phyloP scores from a whole-genome alignment of 805 yeast species.

The Clavispora phyllophila region DNA sequence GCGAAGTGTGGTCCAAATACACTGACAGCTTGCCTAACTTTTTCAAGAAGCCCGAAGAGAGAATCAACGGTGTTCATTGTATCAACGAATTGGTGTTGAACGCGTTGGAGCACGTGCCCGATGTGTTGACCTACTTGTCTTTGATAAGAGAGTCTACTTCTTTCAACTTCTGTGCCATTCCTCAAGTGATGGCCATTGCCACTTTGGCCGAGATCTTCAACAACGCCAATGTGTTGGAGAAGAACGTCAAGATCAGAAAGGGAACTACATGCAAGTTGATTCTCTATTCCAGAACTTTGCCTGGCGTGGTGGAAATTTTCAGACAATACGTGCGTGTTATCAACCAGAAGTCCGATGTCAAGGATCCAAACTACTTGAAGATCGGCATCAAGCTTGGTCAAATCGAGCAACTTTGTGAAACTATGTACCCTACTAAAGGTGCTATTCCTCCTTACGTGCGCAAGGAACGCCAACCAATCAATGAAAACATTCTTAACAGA shows the following conservation, averaged over 20 bases:
- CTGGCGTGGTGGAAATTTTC: slow-evolving; percentile 74
- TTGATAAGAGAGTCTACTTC: slow-evolving; percentile 73
- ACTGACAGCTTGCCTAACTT: slow-evolving; percentile 61
- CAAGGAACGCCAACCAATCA: slow-evolving; percentile 32
- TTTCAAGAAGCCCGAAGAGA: slow-evolving; percentile 35
- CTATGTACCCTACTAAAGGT: slow-evolving; percentile 54
- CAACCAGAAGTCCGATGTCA: slow-evolving; percentile 71
- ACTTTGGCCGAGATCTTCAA: slow-evolving; percentile 82
- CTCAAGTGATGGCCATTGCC: slow-evolving; percentile 99
- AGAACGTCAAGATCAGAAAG: slow-evolving; percentile 82
- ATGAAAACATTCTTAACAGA: slow-evolving; percentile 32
- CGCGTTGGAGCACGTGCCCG: slow-evolving; percentile 72
- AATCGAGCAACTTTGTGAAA: slow-evolving; percentile 83
- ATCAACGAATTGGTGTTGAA: slow-evolving; percentile 75
- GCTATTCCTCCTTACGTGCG: slow-evolving; percentile 49
- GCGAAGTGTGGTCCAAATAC: slow-evolving; percentile 85
- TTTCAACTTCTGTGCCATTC: slow-evolving; percentile 93
- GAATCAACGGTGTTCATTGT: slow-evolving; percentile 65
- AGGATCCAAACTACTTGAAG: slow-evolving; percentile 80
- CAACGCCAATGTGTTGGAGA: slow-evolving; percentile 66
- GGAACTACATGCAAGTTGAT: slow-evolving; percentile 80
- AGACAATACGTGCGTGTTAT: slow-evolving; percentile 66
- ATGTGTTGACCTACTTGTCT: slow-evolving; percentile 70
- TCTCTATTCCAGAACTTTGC: slow-evolving; percentile 65
- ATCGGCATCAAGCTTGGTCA: slow-evolving; percentile 84